phyloP scores from a whole-genome alignment of 768 basidiomycete species.

The Rhizopogon vesiculosus region DNA sequence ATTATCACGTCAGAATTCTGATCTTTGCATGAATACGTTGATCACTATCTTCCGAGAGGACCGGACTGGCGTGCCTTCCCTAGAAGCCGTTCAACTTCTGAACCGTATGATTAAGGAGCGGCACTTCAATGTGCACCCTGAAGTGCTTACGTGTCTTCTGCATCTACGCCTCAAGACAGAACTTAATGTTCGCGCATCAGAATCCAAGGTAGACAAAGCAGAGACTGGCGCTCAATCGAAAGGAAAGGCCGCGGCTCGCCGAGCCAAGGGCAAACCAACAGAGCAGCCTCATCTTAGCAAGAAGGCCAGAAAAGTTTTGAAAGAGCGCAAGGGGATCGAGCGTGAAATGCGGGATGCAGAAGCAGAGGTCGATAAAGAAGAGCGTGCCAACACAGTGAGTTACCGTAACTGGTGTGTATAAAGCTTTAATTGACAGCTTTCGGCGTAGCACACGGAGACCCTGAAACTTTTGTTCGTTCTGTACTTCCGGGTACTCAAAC shows the following conservation, averaged over 20 bases:
- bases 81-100: constrained; percentile 85
- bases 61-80: constrained; percentile 71
- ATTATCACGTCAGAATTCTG: constrained; percentile 57
- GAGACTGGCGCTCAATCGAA: constrained; percentile 38
- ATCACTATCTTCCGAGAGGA: constrained; percentile 82
- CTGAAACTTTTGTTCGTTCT: constrained; percentile 95
- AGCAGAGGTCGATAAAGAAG: constrained; percentile 90
- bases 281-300: constrained; percentile 83
- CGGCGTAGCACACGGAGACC: constrained; percentile 89
- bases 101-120: constrained; percentile 97
- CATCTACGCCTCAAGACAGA: constrained; percentile 86
- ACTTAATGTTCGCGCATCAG: constrained; percentile 73
- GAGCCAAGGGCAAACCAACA: constrained; percentile 54
- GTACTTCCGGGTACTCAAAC: constrained; percentile 95
- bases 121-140: constrained; percentile 84
- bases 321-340: constrained; percentile 86
- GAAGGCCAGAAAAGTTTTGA: constrained; percentile 79
- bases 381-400: constrained; percentile 75
- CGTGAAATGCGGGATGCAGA: constrained; percentile 93
- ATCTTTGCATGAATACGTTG: constrained; percentile 78
- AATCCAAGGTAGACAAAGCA: constrained; percentile 57
- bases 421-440: constrained; percentile 12
- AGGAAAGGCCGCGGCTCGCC: constrained; percentile 37
- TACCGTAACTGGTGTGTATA: constrained; percentile 4
- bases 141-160: constrained; percentile 79